Evolutionary conservation across 768 basidiomycete species (phyloP).

Genomic region (Boletus reticuloceps): DNA sequence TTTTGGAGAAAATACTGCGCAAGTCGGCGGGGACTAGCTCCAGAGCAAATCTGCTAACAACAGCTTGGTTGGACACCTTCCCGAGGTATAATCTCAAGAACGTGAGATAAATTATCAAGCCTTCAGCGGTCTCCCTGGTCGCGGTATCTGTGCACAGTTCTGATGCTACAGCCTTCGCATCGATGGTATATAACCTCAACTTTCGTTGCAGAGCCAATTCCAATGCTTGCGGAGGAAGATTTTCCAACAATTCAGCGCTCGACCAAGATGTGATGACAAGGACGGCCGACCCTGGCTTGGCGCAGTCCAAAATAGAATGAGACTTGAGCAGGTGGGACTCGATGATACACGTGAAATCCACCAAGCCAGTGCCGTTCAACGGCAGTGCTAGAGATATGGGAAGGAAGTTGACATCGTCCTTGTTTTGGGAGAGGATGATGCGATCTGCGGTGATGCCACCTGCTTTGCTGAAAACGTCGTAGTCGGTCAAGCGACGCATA

Average conservation of each 20-base stretch:
- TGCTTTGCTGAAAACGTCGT: slow-evolving; percentile 73
- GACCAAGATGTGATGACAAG: slow-evolving; percentile 79
- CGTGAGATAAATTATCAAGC: slow-evolving; percentile 66
- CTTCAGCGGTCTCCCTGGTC: slow-evolving; percentile 45
- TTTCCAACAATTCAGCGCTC: slow-evolving; percentile 66
- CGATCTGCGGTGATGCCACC: slow-evolving; percentile 70
- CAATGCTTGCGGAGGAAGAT: slow-evolving; percentile 51
- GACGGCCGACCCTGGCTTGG: slow-evolving; percentile 65
- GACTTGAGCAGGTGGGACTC: slow-evolving; percentile 78
- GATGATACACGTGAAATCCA: slow-evolving; percentile 73
- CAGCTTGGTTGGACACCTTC: slow-evolving; percentile 49
- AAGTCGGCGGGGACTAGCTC: slow-evolving; percentile 45
- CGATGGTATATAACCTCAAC: slow-evolving; percentile 57
- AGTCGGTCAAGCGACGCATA: slow-evolving; percentile 61
- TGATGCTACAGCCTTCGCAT: slow-evolving; percentile 53
- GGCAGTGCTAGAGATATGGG: slow-evolving; percentile 61
- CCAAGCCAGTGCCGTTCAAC: slow-evolving; percentile 48
- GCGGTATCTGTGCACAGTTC: slow-evolving; percentile 25
- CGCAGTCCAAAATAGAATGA: slow-evolving; percentile 66
- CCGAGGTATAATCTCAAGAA: slow-evolving; percentile 86
- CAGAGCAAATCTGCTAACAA: slow-evolving; percentile 51
- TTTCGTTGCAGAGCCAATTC: slow-evolving; percentile 45
- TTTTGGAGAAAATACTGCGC: slow-evolving; percentile 44
- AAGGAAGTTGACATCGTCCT: slow-evolving; percentile 34
- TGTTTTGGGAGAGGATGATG: slow-evolving; percentile 58